Base-by-base conservation (phyloP, 2,329 filamentous ascomycete species). In the Niveomyces coronatus region DNA sequence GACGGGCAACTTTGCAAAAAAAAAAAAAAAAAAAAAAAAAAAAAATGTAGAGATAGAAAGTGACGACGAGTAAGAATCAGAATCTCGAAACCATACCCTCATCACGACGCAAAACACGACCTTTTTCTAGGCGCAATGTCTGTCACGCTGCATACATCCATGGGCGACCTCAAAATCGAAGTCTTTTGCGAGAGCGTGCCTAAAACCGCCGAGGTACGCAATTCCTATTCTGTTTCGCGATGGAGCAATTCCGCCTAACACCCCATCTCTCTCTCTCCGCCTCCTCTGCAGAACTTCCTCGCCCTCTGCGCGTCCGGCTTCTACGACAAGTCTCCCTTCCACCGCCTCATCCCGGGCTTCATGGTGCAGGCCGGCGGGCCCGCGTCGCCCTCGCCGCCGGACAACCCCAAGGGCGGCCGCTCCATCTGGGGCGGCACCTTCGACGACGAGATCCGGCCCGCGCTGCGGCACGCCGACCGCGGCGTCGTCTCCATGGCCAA, bases 161-260 rank as follows among this genome's bases (percentile, higher is more conserved):
- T 82, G 37, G 91, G 91, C 56, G 82, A 91, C 62, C 72, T 98
- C 57, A 98, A 96, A 65, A 76, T 96, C 51, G 91, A 96, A 61
- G 70, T 98, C 48, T 96, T 95, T 65, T 96, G 89, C 67, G 86
- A 95, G 59, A 81, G 84, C 50, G 86, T 94, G 22, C 91, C 91
- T 45, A 88, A 89, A 60, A 94, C 91, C 1, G 82, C 87, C 45
- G 85, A 94, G 65, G 82, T 82, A 19, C 5, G 31, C 10, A 14
- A 9, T n/a, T 26, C 14, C 10, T 30, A n/a, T 15, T 24, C 28
- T 15, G 9, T 15, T 14, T 30, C 28, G 7, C 28, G 9, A 30
- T 24, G 23, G 20, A 26, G 23, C 15, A 20, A 9, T 11, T 13
- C 13, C 16, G 23, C 3, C 8, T 5, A 1, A 15, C 13, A 10